phyloP scores from a whole-genome alignment of 2,329 filamentous ascomycete species.

The Xylogone sp. region DNA sequence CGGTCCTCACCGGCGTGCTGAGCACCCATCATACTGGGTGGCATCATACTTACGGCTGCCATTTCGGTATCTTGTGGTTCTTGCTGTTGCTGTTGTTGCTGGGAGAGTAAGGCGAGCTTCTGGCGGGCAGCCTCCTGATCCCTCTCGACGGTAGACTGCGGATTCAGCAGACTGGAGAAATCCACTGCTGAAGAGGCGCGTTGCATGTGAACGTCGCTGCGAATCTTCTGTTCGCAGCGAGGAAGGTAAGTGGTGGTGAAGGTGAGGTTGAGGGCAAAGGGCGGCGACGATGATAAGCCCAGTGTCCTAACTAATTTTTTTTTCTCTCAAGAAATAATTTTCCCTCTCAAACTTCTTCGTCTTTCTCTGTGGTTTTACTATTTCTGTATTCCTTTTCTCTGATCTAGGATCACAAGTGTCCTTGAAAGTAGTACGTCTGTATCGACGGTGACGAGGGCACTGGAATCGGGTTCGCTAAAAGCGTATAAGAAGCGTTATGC shows the following conservation, averaged over 20 bases:
- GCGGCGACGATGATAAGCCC: not conserved
- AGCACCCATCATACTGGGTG: slow-evolving; percentile 25
- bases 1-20: slow-evolving; percentile 30
- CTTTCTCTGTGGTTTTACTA: too few relatives aligned
- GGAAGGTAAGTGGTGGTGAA: not conserved
- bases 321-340: not conserved
- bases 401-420: too few relatives aligned
- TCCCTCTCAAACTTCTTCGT: too few relatives aligned
- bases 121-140: slow-evolving; percentile 24
- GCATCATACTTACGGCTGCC: slow-evolving; percentile 42
- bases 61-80: slow-evolving; percentile 40
- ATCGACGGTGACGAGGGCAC: too few relatives aligned
- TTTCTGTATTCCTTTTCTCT: too few relatives aligned
- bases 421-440: too few relatives aligned
- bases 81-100: slow-evolving; percentile 24
- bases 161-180: slow-evolving; percentile 73
- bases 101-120: slow-evolving; percentile 24
- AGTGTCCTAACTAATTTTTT: not conserved
- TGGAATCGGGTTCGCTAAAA: too few relatives aligned
- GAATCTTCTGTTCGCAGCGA: not conserved
- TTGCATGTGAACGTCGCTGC: slow-evolving; percentile 64
- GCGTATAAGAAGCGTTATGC: too few relatives aligned
- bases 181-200: slow-evolving; percentile 69
- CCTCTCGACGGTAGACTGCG: slow-evolving; percentile 38
- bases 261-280: not conserved